Evolutionary conservation across 257 asterid genomes (phyloP).

Genomic region (Eucommia ulmoides): DNA sequence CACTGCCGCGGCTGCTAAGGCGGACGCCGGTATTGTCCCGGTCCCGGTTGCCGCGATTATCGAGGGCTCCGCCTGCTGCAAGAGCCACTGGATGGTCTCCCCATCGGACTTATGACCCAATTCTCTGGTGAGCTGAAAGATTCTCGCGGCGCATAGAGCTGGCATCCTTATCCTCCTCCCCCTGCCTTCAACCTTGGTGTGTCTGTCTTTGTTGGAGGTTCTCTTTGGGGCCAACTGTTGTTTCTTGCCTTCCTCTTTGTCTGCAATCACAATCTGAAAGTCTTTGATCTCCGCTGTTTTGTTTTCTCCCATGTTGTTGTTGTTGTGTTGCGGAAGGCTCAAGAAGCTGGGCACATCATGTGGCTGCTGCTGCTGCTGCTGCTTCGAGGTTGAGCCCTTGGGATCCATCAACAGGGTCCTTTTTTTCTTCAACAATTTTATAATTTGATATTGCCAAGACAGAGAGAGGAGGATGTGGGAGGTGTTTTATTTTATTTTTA

Average conservation of each 20-base stretch:
- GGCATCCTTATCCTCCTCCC: slow-evolving; percentile 81
- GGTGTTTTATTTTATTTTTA: background rate
- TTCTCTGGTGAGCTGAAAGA: slow-evolving; percentile 63
- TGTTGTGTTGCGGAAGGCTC: background rate
- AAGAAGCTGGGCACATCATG: background rate
- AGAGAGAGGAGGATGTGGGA: background rate
- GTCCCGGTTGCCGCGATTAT: slow-evolving; percentile 69
- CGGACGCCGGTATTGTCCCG: slow-evolving; percentile 64
- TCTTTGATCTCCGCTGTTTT: slow-evolving; percentile 25
- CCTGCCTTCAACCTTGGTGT: slow-evolving; percentile 69
- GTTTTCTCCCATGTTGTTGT: slow-evolving; percentile 13
- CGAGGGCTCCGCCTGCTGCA: slow-evolving; percentile 63
- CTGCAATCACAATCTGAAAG: slow-evolving; percentile 30
- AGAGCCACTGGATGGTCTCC: slow-evolving; percentile 69
- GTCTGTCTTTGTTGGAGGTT: slow-evolving; percentile 62
- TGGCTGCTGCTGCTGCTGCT: no score
- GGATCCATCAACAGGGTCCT: background rate
- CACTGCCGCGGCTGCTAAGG: slow-evolving; percentile 19
- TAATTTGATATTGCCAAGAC: background rate
- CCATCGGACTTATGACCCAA: slow-evolving; percentile 79
- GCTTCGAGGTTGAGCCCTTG: background rate
- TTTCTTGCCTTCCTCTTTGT: slow-evolving; percentile 35
- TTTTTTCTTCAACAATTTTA: no score
- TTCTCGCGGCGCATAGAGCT: slow-evolving; percentile 67
- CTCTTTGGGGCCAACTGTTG: slow-evolving; percentile 44